phyloP scores from a whole-genome alignment of 768 basidiomycete genomes.

The Boletellus ananas region DNA sequence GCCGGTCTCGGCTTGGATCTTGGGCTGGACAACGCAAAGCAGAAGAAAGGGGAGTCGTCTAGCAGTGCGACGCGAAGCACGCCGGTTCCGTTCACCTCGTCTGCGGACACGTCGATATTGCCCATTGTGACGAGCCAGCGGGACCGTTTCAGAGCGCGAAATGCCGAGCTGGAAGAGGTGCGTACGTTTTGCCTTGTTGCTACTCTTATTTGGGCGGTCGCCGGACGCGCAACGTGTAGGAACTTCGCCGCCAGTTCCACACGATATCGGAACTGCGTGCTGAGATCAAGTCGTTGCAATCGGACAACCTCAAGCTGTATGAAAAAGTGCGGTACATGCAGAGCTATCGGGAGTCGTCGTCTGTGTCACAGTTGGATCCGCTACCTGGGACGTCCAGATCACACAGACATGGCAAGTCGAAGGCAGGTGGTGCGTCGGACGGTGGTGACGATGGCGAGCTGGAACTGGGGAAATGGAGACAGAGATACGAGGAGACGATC shows the following conservation, averaged over 20 bases:
- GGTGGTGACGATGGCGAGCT: conserved; percentile 44
- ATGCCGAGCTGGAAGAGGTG: conserved; percentile 95
- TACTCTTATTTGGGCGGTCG: background rate
- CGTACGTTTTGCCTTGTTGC: conserved; percentile 4
- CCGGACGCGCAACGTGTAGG: conserved; percentile 40
- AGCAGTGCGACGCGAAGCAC: conserved; percentile 42
- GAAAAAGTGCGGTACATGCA: conserved; percentile 99
- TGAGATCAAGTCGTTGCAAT: conserved; percentile 88
- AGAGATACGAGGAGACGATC: conserved; percentile 94
- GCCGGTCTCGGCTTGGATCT: conserved; percentile 69
- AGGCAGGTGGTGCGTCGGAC: conserved; percentile 9
- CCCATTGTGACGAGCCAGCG: conserved; percentile 97
- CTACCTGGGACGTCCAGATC: conserved; percentile 41
- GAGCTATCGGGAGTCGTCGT: conserved; percentile 79
- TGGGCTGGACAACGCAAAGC: conserved; percentile 9
- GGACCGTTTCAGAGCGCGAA: conserved; percentile 95
- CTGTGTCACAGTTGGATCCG: conserved; percentile 65
- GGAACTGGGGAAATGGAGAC: conserved; percentile 82
- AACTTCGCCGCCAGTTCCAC: conserved; percentile 93
- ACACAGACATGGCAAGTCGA: conserved; percentile 2
- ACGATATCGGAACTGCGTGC: conserved; percentile 89
- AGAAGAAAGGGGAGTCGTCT: conserved; percentile 19
- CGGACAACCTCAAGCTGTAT: conserved; percentile 95
- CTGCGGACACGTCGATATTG: conserved; percentile 92
- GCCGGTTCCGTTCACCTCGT: conserved; percentile 66